Percentiles rank a stretch among this genome's conserved stretches.
phyloP scores from a whole-genome alignment of 1,139 yeast species.

The Yamadazyma diddensiae region DNA sequence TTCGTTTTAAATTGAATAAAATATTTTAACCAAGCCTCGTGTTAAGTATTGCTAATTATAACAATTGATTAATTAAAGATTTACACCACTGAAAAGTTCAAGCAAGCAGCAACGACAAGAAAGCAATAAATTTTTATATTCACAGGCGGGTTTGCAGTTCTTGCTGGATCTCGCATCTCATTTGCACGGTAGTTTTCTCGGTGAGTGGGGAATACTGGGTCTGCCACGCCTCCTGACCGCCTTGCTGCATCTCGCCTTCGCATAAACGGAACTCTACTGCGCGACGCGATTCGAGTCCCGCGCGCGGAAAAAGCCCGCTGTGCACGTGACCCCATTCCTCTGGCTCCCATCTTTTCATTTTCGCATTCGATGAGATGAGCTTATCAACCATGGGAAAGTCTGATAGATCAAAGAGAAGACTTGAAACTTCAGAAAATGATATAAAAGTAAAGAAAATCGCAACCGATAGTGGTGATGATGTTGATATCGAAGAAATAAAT shows the following conservation, averaged over 20 bases:
- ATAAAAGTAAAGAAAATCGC: slow-evolving; percentile 5
- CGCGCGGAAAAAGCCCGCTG: too few species aligned
- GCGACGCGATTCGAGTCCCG: too few species aligned
- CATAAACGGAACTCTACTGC: too few species aligned
- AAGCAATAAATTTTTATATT: slow-evolving; percentile 2
- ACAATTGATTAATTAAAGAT: too few species aligned
- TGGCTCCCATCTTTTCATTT: neutral
- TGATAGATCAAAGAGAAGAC: slow-evolving; percentile 10
- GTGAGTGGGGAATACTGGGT: slow-evolving; percentile 1
- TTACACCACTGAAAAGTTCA: too few species aligned
- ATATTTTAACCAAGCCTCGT: too few species aligned
- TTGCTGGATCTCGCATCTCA: slow-evolving; percentile 4
- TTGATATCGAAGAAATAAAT: slow-evolving; percentile 5
- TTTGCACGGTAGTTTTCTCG: slow-evolving; percentile 6
- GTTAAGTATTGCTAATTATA: too few species aligned
- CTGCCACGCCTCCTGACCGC: neutral
- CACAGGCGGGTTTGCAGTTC: slow-evolving; percentile 5
- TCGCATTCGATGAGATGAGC: slow-evolving; percentile 6
- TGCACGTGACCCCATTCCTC: neutral
- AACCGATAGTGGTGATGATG: slow-evolving; percentile 6
- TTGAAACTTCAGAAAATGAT: slow-evolving; percentile 4
- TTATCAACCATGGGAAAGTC: slow-evolving; percentile 7
- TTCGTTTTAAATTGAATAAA: too few species aligned
- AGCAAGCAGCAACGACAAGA: neutral
- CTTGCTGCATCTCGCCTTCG: too few species aligned